Base-by-base conservation (phyloP, 352 stramenopile genomes). In the Phytopythium sindhum region DNA sequence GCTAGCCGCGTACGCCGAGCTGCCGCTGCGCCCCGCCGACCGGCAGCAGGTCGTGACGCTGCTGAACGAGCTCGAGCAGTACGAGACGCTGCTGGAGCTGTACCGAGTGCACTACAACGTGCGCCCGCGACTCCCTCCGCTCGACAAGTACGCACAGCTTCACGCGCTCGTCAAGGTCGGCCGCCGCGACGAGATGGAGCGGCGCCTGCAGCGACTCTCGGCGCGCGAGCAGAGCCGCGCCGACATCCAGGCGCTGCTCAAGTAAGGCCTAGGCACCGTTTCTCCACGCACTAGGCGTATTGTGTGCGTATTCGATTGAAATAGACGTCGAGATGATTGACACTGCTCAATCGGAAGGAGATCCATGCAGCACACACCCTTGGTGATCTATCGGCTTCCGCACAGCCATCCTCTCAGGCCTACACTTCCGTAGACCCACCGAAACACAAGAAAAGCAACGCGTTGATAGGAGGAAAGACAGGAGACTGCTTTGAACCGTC, bases 51-150 rank as follows among this genome's bases (percentile, higher is more conserved):
- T 85, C 26, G 77, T 75, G 45, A 19, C 42, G 9, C 52, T 80
- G 64, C 57, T 89, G 44, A 67, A 76, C 26, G 66, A 85, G 60
- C 84, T 80, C 59, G 79, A 90, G 50, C 79, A 90, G 66, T 90
- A 74, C 55, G 64, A 69, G 59, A 69, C 67, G 10, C 31, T 90
- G 28, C 56, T 86, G 31, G 59, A 73, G 11, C 61, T 90, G n/a
- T 87, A 86, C 68, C 56, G 69, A 35, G 60, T 78, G 53, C 81
- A 90, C 57, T 65, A 67, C 1, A 41, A 68, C 9, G 61, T 77
- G 37, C 62, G 67, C 2, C 48, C 57, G 19, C 63, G 52, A 21
- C 69, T 64, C 31, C 58, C 21, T 55, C 66, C 55, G 44, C 76
- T 90, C 11, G 81, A 90, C 56, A 65, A 74, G 24, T 70, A 73